Conservation (phyloP, 495 filamentous ascomycete genomes). For the Darksidea phi region DNA sequence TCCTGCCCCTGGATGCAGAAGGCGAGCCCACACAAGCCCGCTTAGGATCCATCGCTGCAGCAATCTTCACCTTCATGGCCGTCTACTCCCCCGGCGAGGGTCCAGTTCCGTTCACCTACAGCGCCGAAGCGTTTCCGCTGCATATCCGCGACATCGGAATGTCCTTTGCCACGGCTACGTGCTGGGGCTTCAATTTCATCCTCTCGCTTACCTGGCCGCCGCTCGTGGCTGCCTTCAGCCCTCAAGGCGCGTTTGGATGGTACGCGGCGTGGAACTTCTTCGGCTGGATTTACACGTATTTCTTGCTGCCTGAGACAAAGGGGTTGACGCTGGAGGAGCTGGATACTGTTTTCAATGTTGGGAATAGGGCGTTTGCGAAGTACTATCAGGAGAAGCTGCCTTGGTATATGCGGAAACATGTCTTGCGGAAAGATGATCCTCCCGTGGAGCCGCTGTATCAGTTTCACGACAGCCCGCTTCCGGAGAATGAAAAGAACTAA, state of each 20-base stretch:
- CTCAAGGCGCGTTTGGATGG: conserved; percentile 62
- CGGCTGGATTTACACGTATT: conserved; percentile 44
- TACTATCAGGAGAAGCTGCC: conserved; percentile 20
- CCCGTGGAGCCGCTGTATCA: too few species aligned
- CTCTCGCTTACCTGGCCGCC: conserved; percentile 66
- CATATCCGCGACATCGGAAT: conserved; percentile 32
- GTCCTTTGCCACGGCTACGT: conserved; percentile 60
- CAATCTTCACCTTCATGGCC: conserved; percentile 31
- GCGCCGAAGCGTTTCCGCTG: conserved; percentile 59
- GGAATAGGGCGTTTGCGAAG: conserved; percentile 19
- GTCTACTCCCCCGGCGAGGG: conserved; percentile 34
- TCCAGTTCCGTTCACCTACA: conserved; percentile 56
- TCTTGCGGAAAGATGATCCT: conserved; percentile 6
- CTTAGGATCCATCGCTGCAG: conserved; percentile 46
- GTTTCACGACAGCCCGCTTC: too few species aligned
- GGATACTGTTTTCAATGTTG: conserved; percentile 39
- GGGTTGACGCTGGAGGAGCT: conserved; percentile 32
- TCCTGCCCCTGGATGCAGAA: not conserved
- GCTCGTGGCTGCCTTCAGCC: conserved; percentile 53
- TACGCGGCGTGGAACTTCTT: conserved; percentile 53
- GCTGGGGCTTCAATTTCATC: conserved; percentile 69
- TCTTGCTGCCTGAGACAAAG: conserved; percentile 37
- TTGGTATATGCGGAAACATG: conserved; percentile 28
- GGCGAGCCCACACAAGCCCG: not conserved
- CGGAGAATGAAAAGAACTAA: too few species aligned